Conservation (phyloP, 305 asterid genomes). For the Fraxinus sp. region DNA sequence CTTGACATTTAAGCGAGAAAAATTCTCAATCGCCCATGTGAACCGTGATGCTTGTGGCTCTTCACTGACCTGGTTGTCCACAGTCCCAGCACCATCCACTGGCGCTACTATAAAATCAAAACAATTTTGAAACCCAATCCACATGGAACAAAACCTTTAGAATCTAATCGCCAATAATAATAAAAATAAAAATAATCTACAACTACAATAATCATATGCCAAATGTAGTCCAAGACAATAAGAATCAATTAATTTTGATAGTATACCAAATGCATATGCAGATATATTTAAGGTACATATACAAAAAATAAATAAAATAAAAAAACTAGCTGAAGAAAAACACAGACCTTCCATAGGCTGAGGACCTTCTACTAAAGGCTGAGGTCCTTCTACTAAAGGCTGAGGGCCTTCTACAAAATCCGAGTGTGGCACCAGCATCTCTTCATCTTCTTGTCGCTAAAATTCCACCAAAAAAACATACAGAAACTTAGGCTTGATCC, state of each 20-base stretch:
- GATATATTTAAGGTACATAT: conserved; percentile 8
- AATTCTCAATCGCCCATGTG: conserved; percentile 75
- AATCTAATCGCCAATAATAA: neutral
- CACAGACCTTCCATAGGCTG: conserved; percentile 54
- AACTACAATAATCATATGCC: neutral
- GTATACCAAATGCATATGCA: conserved; percentile 3
- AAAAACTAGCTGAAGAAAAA: conserved; percentile 15
- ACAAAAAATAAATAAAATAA: neutral
- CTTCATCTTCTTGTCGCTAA: conserved; percentile 66
- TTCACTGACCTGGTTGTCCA: conserved; percentile 69
- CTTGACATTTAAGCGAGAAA: conserved; percentile 61
- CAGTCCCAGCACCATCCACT: conserved; percentile 51
- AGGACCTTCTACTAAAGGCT: conserved; percentile 63
- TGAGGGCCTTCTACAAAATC: conserved; percentile 30
- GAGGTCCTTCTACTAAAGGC: conserved; percentile 10
- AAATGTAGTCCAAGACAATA: conserved; percentile 3
- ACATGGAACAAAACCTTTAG: conserved; percentile 17
- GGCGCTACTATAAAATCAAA: conserved; percentile 34
- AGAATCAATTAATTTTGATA: conserved; percentile 14
- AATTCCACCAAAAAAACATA: conserved; percentile 21
- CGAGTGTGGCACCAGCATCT: conserved; percentile 73
- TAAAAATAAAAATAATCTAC: neutral
- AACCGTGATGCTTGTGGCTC: conserved; percentile 81
- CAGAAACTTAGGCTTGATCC: conserved; percentile 34
- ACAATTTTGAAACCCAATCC: conserved; percentile 20